Conservation (phyloP, 352 stramenopile species). For the Plasmopara viticola region DNA sequence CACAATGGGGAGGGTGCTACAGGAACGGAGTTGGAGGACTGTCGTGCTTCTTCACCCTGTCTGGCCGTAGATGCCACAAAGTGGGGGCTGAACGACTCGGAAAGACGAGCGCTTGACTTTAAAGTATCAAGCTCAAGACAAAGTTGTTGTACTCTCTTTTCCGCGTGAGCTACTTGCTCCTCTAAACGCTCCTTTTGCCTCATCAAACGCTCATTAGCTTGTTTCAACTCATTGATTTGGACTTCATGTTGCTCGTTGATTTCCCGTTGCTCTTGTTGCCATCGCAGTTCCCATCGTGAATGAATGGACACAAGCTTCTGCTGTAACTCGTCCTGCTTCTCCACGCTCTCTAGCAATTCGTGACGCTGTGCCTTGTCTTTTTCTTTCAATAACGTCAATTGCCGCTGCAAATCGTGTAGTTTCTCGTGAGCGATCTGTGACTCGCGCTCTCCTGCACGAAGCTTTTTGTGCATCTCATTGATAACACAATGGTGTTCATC, state of each 20-base stretch:
- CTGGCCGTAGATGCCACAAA: conserved; percentile 12
- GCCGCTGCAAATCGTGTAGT: conserved; percentile 34
- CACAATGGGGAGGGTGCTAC: conserved; percentile 45
- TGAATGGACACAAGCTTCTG: conserved; percentile 57
- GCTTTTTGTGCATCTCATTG: conserved; percentile 46
- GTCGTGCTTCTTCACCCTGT: conserved; percentile 8
- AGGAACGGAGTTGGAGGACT: conserved; percentile 11
- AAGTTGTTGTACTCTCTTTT: conserved; percentile 55
- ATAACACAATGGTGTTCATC: conserved; percentile 40
- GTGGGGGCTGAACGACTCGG: conserved; percentile 39
- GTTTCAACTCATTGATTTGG: conserved; percentile 44
- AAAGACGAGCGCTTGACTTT: conserved; percentile 39
- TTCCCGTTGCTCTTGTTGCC: conserved; percentile 58
- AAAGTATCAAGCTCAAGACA: conserved; percentile 42
- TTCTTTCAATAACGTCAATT: conserved; percentile 48
- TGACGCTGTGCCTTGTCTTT: conserved; percentile 58
- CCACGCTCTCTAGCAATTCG: conserved; percentile 40
- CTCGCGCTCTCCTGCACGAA: conserved; percentile 43
- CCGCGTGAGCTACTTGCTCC: conserved; percentile 47
- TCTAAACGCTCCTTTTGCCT: conserved; percentile 55
- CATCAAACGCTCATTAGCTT: conserved; percentile 44
- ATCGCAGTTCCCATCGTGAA: conserved; percentile 62
- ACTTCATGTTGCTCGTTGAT: conserved; percentile 38
- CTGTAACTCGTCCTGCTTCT: conserved; percentile 61
- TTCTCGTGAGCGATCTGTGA: conserved; percentile 37